Conservation (phyloP, 2,329 filamentous ascomycete genomes). For the Aureobasidium sp. region DNA sequence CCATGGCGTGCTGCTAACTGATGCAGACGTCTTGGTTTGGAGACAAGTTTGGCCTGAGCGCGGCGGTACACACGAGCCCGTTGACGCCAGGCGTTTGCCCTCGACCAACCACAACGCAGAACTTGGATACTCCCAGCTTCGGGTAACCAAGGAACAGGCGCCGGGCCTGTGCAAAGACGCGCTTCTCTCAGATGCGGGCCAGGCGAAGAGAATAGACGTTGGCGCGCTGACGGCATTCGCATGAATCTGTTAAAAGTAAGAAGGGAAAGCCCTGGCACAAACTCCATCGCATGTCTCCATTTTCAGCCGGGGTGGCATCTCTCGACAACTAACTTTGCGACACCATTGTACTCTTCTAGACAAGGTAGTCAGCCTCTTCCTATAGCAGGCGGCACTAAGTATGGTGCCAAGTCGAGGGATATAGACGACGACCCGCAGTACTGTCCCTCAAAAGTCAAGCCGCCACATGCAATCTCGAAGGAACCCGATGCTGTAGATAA, state of each 20-base stretch:
- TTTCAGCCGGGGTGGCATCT: background rate
- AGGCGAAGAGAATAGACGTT: background rate
- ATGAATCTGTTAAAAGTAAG: background rate
- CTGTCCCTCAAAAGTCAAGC: background rate
- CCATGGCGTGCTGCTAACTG: conserved; percentile 7
- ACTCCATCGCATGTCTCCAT: background rate
- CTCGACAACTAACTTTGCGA: background rate
- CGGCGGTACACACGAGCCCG: background rate
- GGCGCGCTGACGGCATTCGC: conserved; percentile 3
- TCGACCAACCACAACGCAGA: conserved; percentile 4
- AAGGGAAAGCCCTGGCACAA: background rate
- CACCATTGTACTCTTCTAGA: background rate
- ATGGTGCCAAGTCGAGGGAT: background rate
- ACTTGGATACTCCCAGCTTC: background rate
- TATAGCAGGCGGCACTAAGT: background rate
- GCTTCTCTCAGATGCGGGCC: background rate
- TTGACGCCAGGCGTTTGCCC: conserved; percentile 3
- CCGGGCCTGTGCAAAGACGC: conserved; percentile 9
- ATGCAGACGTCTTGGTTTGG: conserved; percentile 9
- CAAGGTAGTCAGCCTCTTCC: background rate
- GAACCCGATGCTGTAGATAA: background rate
- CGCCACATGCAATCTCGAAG: conserved; percentile 1
- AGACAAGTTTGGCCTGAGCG: conserved; percentile 2
- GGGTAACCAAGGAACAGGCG: conserved; percentile 10
- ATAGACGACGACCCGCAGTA: background rate